A percentile compares a stretch with the other conserved stretches of the same genome.
These are phyloP conservation scores for Ceratobasidium sp. DNA, from an alignment of 1,284 basidiomycete species.

Conservation along the genomic window DNA sequence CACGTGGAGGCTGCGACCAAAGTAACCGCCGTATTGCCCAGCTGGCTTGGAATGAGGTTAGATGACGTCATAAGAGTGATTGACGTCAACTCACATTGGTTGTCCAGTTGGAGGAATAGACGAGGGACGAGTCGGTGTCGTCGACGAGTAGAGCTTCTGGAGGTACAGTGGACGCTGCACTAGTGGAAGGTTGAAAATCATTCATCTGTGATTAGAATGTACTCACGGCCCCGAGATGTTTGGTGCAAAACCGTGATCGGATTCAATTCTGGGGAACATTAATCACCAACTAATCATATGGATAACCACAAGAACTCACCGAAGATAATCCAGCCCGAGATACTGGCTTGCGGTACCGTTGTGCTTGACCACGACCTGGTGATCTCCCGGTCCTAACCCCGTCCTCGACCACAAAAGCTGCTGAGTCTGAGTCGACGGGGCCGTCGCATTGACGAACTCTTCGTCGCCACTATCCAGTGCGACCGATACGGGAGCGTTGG, in stretches of 20 bases:
- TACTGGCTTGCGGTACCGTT: too few species aligned
- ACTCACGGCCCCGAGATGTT: constrained; percentile 1
- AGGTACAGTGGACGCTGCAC: constrained; percentile 1
- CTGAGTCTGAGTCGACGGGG: background rate
- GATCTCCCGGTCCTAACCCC: constrained; percentile 12
- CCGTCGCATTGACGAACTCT: background rate
- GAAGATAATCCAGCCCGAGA: background rate
- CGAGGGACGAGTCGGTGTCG: background rate
- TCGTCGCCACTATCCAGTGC: background rate
- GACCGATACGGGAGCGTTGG: background rate
- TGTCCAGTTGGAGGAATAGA: constrained; percentile 5
- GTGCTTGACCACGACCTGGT: constrained; percentile 7
- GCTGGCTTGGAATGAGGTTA: background rate
- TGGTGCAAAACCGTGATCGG: background rate
- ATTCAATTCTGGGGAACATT: background rate
- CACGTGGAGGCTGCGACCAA: background rate
- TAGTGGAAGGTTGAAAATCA: background rate
- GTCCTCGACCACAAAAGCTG: constrained; percentile 10
- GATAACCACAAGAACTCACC: background rate
- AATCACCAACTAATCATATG: background rate
- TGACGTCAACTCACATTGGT: background rate
- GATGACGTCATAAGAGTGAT: background rate
- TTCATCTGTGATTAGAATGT: background rate
- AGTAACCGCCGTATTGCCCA: background rate
- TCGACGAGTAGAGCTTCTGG: background rate